phyloP scores from a whole-genome alignment of 352 stramenopile species.

The Phytophthora macrochlamydospora region DNA sequence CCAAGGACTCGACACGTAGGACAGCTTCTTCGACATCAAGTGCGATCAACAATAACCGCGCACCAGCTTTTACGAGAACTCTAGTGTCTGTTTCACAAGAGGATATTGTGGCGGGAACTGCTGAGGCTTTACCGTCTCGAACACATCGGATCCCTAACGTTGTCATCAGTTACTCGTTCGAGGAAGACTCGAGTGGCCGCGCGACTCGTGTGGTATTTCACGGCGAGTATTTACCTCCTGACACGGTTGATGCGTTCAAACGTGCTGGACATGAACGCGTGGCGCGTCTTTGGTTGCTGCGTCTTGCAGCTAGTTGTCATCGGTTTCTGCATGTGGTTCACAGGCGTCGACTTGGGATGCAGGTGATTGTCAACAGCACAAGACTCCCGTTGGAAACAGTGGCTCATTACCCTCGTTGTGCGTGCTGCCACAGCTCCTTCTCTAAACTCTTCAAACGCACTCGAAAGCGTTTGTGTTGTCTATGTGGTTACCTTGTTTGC shows the following conservation, averaged over 20 bases:
- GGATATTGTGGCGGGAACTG: conserved; percentile 22
- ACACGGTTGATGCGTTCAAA: conserved; percentile 27
- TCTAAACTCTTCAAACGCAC: conserved; percentile 33
- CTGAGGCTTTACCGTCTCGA: not conserved
- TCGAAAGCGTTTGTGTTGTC: conserved; percentile 42
- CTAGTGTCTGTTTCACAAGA: conserved; percentile 30
- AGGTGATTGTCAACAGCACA: conserved; percentile 45
- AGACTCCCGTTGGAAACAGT: conserved; percentile 30
- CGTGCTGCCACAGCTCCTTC: conserved; percentile 51
- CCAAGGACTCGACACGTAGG: conserved; percentile 19
- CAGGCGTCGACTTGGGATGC: conserved; percentile 51
- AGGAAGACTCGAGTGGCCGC: conserved; percentile 37
- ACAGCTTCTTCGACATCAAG: conserved; percentile 28
- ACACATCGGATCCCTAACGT: conserved; percentile 40
- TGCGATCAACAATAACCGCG: conserved; percentile 2
- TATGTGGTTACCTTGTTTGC: conserved; percentile 61
- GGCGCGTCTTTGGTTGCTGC: conserved; percentile 33
- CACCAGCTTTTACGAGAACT: conserved; percentile 38
- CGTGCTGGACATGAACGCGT: conserved; percentile 31
- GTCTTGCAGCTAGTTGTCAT: conserved; percentile 38
- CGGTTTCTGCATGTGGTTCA: conserved; percentile 46
- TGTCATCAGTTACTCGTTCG: conserved; percentile 49
- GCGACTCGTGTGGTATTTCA: conserved; percentile 49
- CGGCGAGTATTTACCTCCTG: conserved; percentile 39
- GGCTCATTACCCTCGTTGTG: conserved; percentile 32